Percentiles rank a stretch among this genome's conserved stretches.
Evolutionary conservation across 1,284 basidiomycete genomes (phyloP).

Genomic region (Xanthoconium separans): DNA sequence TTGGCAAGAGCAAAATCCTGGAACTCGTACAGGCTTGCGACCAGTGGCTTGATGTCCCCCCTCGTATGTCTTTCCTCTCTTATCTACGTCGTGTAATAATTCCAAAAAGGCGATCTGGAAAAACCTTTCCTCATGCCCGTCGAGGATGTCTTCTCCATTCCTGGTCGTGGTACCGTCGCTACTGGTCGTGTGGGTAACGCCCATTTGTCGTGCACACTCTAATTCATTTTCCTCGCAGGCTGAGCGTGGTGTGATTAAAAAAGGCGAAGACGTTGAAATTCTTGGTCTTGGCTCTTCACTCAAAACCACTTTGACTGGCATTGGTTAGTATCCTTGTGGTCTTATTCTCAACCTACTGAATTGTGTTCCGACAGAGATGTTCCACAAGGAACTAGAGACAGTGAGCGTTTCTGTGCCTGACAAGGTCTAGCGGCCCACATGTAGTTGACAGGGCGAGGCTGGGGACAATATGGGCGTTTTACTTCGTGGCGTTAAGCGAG

Average conservation of each 20-base stretch:
- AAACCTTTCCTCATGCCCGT: slow-evolving; percentile 98
- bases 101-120: slow-evolving; percentile 80
- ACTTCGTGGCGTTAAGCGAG: slow-evolving; percentile 96
- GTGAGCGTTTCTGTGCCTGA: slow-evolving; percentile 37
- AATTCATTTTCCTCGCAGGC: slow-evolving; percentile 49
- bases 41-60: slow-evolving; percentile 92
- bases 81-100: background rate
- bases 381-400: slow-evolving; percentile 99
- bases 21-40: slow-evolving; percentile 91
- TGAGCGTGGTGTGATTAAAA: slow-evolving; percentile 91
- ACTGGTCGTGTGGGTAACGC: slow-evolving; percentile 72
- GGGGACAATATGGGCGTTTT: slow-evolving; percentile 99
- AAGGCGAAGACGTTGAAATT: slow-evolving; percentile 94
- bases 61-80: slow-evolving; percentile 54
- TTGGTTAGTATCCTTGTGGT: slow-evolving; percentile 55
- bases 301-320: slow-evolving; percentile 96
- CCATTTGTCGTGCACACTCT: background rate
- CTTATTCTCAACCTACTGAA: slow-evolving; percentile 10
- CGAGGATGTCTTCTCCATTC: slow-evolving; percentile 98
- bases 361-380: slow-evolving; percentile 74
- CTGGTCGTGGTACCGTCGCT: slow-evolving; percentile 97
- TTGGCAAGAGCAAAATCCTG: slow-evolving; percentile 81
- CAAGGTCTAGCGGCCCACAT: background rate
- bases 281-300: slow-evolving; percentile 82
- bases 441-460: slow-evolving; percentile 73